Conservation (phyloP, 768 basidiomycete species). For the Russula compacta region DNA sequence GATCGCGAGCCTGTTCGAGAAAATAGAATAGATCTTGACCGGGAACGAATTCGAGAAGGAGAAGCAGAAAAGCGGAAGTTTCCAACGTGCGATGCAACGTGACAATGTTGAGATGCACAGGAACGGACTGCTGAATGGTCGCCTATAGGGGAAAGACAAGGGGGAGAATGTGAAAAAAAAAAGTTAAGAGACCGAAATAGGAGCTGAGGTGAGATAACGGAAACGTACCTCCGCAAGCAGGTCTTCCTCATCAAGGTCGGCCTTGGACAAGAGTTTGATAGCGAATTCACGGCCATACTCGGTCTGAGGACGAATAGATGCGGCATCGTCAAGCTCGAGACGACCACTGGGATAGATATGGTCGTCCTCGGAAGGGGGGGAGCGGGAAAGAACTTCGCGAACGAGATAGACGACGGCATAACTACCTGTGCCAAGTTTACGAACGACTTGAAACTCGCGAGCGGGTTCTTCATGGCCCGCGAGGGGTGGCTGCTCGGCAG, state of each 20-base stretch:
- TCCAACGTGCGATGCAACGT: slow-evolving; percentile 91
- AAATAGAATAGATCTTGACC: slow-evolving; percentile 98
- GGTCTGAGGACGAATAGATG: slow-evolving; percentile 26
- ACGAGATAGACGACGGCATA: slow-evolving; percentile 95
- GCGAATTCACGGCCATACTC: slow-evolving; percentile 78
- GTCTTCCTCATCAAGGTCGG: slow-evolving; percentile 82
- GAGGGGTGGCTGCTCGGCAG: slow-evolving; percentile 27
- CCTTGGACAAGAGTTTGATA: slow-evolving; percentile 95
- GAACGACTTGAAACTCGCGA: slow-evolving; percentile 72
- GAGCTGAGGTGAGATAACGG: slow-evolving; percentile 1
- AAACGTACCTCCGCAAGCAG: slow-evolving; percentile 75
- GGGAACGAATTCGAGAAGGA: slow-evolving; percentile 91
- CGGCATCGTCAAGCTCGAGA: slow-evolving; percentile 28
- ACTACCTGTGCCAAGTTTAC: slow-evolving; percentile 78
- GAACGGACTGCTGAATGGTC: slow-evolving; percentile 89
- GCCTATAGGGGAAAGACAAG: slow-evolving; percentile 44
- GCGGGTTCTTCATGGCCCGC: slow-evolving; percentile 41
- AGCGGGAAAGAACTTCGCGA: slow-evolving; percentile 47
- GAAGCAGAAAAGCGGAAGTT: slow-evolving; percentile 82
- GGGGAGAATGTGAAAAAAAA: slow-evolving; percentile 1
- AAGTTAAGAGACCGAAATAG: neutral
- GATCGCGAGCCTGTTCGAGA: slow-evolving; percentile 90
- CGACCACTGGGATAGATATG: slow-evolving; percentile 44
- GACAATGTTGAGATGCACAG: slow-evolving; percentile 86
- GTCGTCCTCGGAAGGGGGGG: slow-evolving; percentile 28